Base-by-base conservation (phyloP, 192 early-diverging fungal species). In the Podila epicladia region DNA sequence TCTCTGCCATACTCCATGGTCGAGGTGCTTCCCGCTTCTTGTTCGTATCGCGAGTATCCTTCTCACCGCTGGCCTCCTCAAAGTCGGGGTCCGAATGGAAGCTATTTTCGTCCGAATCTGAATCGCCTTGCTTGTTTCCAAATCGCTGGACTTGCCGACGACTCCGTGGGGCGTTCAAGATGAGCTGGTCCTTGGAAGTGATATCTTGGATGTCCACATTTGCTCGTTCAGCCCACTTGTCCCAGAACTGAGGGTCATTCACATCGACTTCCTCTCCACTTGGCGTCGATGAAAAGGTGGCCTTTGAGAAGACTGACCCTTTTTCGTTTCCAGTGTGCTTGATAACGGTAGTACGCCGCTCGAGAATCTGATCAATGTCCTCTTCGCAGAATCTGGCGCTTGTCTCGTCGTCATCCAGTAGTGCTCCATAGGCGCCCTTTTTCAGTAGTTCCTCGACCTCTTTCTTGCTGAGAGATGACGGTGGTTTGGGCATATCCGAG, bases 181-280 rank as follows among this genome's bases (percentile, higher is more conserved):
- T 94, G 59, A 96, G 82, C 11, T 88, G 83, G 45, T 87, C 85
- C n/a, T 88, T 86, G 69, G 84, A 82, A 1, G 86, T 75, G 9
- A 79, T 70, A 13, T 89, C 85, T 5, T 85, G 85, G 4, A 92
- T 84, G 48, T 94, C 87, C 19, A 96, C 84, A 41, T 95, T 85
- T 45, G 94, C 94, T 59, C 90, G 84, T 48, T 91, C 83, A 2
- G 95, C 95, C 83, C 94, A 91, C 75, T 96, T 96, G 69, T 95
- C 94, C 95, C 95, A 96, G 76, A 96, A 96, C 64, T 94, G 87
- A 29, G 95, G 94, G 72, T 96, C 95, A 65, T 96, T 90, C 12
- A 96, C 83, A 64, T 94, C 93, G 3, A 96, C 88, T 62, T 90
- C 87, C 64, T 72, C 71, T n/a, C 71, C 80, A 57, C 66, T 64